Evolutionary conservation across 441 rosid species (phyloP).

Genomic region (Geranium incanum): DNA sequence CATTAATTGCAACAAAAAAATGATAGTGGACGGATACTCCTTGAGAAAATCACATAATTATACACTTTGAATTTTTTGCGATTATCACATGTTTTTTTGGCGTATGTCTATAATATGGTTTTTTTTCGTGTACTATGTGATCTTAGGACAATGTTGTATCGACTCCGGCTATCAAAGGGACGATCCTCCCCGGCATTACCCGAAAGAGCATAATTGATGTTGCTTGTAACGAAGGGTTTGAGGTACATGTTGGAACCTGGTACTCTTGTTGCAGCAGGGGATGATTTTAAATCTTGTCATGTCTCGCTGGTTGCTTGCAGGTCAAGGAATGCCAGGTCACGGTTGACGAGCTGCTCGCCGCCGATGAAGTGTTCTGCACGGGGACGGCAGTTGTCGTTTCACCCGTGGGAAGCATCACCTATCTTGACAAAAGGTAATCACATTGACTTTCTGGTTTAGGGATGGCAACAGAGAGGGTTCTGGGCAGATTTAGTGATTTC

Average conservation of each 20-base stretch:
- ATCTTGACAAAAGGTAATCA: slow-evolving; percentile 58
- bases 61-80: no score
- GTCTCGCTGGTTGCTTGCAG: slow-evolving; percentile 26
- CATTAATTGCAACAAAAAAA: no score
- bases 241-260: slow-evolving; percentile 33
- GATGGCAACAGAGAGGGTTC: no score
- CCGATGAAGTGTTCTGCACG: slow-evolving; percentile 90
- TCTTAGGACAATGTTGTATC: slow-evolving; percentile 45
- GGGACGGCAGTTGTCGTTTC: slow-evolving; percentile 96
- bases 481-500: no score
- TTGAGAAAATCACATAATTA: no score
- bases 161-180: slow-evolving; percentile 79
- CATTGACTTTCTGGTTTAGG: not conserved
- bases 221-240: slow-evolving; percentile 66
- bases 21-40: no score
- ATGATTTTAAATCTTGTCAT: no score
- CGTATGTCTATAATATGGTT: no score
- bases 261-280: no score
- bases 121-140: no score
- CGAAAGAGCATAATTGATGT: slow-evolving; percentile 83
- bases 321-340: slow-evolving; percentile 66
- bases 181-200: slow-evolving; percentile 85
- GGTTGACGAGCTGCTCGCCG: slow-evolving; percentile 76
- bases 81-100: no score
- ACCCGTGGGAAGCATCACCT: slow-evolving; percentile 88